Percentiles rank a stretch among this genome's conserved stretches.
These are phyloP conservation scores for Colletotrichum camelliae DNA, from an alignment of 2,329 filamentous ascomycete genomes.

Conservation along the genomic window DNA sequence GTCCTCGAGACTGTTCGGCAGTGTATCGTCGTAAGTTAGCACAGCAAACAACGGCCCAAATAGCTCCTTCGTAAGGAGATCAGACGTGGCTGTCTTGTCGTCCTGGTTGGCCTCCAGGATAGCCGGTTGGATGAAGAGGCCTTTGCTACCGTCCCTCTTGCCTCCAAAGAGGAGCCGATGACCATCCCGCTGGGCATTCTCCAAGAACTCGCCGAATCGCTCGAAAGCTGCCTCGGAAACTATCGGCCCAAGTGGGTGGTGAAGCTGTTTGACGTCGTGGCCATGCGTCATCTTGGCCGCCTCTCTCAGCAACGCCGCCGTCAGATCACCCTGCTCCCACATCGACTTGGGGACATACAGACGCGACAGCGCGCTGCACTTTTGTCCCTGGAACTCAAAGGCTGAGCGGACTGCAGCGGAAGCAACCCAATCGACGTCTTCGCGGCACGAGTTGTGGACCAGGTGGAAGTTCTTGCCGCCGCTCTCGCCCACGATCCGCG, in stretches of 20 bases:
- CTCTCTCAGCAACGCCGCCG: neutral
- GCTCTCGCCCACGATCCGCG: neutral
- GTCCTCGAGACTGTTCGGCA: neutral
- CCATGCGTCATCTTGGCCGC: neutral
- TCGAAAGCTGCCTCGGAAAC: neutral
- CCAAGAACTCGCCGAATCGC: neutral
- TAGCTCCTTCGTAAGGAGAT: neutral
- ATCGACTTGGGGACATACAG: neutral
- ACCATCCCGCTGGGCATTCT: neutral
- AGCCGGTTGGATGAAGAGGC: neutral
- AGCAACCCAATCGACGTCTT: neutral
- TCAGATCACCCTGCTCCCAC: neutral
- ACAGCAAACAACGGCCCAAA: neutral
- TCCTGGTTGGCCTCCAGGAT: neutral
- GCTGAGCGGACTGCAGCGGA: neutral
- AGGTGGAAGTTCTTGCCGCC: constrained; percentile 6
- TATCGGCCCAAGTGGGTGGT: neutral
- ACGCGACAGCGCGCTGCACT: neutral
- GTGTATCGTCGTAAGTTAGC: neutral
- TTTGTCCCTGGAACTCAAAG: neutral
- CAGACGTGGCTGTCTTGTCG: neutral
- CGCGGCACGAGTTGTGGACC: neutral
- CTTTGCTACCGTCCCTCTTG: neutral
- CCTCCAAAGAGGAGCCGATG: neutral
- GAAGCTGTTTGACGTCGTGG: neutral